Evolutionary conservation across 2,329 filamentous ascomycete genomes (phyloP), one percentile per base, ranked within the genome.

Genomic region (Penicillium rolfsii): DNA sequence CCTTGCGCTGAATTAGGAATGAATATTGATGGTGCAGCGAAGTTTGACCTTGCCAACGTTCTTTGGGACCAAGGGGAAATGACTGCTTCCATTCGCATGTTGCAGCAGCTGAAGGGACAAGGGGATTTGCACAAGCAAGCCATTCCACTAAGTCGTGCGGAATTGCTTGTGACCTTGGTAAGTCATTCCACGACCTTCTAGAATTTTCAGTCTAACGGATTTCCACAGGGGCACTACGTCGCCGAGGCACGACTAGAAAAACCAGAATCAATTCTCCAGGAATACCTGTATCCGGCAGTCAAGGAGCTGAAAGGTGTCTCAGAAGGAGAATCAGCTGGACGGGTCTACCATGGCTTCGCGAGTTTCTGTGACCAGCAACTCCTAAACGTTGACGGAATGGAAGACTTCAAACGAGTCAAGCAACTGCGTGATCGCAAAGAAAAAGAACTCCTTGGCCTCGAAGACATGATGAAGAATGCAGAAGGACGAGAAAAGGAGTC

Each of bases 51-150:
- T 7, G 93, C 96, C 11, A 92, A 90, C 70, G 92, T 96, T 6
- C 81, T 99, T 0, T 99, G 95, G 94, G 92, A 96, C 64, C 90
- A 97, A 73, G 93, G 93, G 12, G 94, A 99, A 75, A 91, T 91
- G 81, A 87, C 89, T 22, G 87, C 91, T 0, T 97, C 95, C 0
- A 97, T 99, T 61, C 85, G 89, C 40, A 93, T 98, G 84, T 85
- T 98, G 22, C 90, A 94, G 70, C 84, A 86, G 46, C 83, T 97
- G 11, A 85, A 90, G 57, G 80, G 82, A 46, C 82, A 86, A 55
- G 81, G 83, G 41, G 83, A 86, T 30, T 76, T 91, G 2, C 85
- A 85, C 57, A 86, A 85, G 60, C 91, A 96, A 73, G 86, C 85
- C 0, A 86, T 96, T 48, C 79, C 83, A 2, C 84, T 96, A 33